These are phyloP conservation scores for Leishmania gerbilli DNA, from an alignment of 208 protist genomes.

Conservation along the genomic window DNA sequence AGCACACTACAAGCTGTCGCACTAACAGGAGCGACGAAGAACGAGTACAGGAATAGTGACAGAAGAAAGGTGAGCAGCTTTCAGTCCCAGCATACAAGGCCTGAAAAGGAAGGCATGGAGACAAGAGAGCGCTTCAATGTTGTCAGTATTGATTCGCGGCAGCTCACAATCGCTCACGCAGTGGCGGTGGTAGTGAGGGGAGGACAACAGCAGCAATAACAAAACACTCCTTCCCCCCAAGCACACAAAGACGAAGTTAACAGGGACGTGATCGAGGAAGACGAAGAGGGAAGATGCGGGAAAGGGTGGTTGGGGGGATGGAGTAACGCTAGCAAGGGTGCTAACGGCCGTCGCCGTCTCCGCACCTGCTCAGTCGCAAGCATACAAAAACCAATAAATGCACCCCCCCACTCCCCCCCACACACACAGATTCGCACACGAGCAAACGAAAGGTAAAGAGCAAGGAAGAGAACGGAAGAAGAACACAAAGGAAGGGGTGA, in stretches of 20 bases:
- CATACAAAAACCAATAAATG: neutral
- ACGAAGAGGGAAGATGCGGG: neutral
- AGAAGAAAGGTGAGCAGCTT: constrained; percentile 27
- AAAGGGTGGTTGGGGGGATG: neutral
- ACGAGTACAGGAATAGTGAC: neutral
- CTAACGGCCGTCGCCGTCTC: neutral
- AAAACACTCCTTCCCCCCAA: neutral
- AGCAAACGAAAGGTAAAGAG: neutral
- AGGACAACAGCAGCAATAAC: neutral
- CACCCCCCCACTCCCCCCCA: neutral
- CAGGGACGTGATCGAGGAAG: neutral
- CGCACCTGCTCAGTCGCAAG: neutral
- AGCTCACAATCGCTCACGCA: neutral
- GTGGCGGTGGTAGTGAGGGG: neutral
- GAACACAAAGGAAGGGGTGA: neutral
- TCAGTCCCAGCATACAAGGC: neutral
- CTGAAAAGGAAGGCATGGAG: neutral
- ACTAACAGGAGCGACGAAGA: constrained; percentile 7
- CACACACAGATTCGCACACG: neutral
- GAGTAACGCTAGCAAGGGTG: neutral
- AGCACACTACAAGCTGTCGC: neutral
- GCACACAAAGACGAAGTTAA: neutral
- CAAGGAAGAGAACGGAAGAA: neutral
- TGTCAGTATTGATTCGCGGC: neutral
- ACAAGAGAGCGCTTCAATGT: neutral